These are phyloP conservation scores for Chalara sp. DNA, from an alignment of 2,329 filamentous ascomycete genomes.

Conservation along the genomic window DNA sequence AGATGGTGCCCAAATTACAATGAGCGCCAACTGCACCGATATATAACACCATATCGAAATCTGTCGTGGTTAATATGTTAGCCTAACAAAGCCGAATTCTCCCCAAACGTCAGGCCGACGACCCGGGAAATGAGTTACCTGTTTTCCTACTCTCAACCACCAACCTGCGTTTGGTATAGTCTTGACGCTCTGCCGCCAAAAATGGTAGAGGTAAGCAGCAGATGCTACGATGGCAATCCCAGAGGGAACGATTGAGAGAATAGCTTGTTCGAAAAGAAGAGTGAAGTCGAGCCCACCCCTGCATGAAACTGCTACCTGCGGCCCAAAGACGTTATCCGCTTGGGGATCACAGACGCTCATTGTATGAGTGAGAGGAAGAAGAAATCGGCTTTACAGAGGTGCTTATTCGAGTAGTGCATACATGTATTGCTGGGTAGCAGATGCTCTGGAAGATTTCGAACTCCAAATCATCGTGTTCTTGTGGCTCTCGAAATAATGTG, in stretches of 20 bases:
- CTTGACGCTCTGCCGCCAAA: background rate
- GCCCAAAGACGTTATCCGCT: background rate
- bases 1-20: background rate
- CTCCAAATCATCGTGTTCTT: no score
- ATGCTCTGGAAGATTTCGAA: no score
- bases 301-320: background rate
- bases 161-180: conserved; percentile 1
- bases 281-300: background rate
- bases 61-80: background rate
- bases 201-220: background rate
- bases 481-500: no score
- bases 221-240: background rate
- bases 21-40: background rate
- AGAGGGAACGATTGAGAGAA: background rate
- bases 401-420: no score
- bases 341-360: background rate
- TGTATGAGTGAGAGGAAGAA: background rate
- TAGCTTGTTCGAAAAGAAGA: background rate
- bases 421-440: no score
- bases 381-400: no score
- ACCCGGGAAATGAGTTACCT: background rate
- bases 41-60: background rate
- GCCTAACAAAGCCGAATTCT: no score
- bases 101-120: no score
- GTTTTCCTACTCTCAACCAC: background rate